phyloP scores from a whole-genome alignment of 371 early-diverging fungal species.

The Syncephalastrum contaminatum region DNA sequence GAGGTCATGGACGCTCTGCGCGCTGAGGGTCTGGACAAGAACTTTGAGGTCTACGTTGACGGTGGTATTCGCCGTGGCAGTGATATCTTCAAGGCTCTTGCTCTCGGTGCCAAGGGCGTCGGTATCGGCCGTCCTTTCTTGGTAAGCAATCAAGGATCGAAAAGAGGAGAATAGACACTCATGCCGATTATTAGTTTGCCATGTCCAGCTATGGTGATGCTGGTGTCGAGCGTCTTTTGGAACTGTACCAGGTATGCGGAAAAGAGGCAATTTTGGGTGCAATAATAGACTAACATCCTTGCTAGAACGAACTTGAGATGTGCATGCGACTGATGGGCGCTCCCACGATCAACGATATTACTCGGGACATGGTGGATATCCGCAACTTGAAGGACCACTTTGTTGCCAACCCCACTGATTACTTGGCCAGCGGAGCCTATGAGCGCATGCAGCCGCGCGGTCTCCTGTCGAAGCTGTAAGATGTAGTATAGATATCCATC shows the following conservation, averaged over 20 bases:
- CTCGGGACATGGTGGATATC: conserved; percentile 56
- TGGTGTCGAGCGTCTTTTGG: conserved; percentile 75
- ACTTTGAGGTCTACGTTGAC: conserved; percentile 87
- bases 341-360: conserved; percentile 58
- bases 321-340: conserved; percentile 78
- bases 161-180: conserved; percentile 36
- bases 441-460: conserved; percentile 43
- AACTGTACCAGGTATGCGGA: conserved; percentile 56
- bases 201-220: conserved; percentile 74
- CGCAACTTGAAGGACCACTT: conserved; percentile 52
- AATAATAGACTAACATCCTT: conserved; percentile 16
- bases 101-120: conserved; percentile 93
- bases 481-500: too few species aligned
- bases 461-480: conserved; percentile 35
- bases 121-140: conserved; percentile 90
- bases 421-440: conserved; percentile 38
- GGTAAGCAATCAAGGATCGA: conserved; percentile 36
- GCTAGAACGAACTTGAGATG: conserved; percentile 68
- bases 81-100: conserved; percentile 93
- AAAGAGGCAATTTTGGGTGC: conserved; percentile 15
- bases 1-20: conserved; percentile 76
- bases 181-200: conserved; percentile 44
- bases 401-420: conserved; percentile 40
- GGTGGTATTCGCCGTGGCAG: conserved; percentile 90
- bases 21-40: conserved; percentile 45